Evolutionary conservation across 78 protist genomes (phyloP).

Genomic region (Polysphondylium violaceum): DNA sequence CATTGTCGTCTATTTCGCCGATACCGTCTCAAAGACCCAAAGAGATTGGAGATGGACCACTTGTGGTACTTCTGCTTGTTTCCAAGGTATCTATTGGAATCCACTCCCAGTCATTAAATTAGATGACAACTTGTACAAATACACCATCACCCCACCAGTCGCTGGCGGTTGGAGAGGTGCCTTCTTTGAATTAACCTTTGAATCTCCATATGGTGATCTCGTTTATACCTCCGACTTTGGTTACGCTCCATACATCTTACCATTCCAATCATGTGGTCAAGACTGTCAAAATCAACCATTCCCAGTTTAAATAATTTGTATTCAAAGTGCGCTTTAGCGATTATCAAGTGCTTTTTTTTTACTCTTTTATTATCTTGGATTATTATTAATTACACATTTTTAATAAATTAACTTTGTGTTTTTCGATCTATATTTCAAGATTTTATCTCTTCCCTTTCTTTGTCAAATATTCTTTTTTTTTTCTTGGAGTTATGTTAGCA

Average conservation of each 20-base stretch:
- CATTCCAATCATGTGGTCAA: constrained; percentile 21
- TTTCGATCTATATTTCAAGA: too few species aligned
- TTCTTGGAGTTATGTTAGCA: too few species aligned
- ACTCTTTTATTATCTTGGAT: too few species aligned
- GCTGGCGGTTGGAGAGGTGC: constrained; percentile 22
- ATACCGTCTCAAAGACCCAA: background rate
- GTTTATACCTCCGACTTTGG: constrained; percentile 27
- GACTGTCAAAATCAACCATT: constrained; percentile 3
- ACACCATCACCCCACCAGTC: background rate
- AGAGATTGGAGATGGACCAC: constrained; percentile 42
- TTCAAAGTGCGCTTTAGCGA: too few species aligned
- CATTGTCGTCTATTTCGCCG: constrained; percentile 11
- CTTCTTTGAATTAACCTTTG: constrained; percentile 21
- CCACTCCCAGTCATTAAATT: background rate
- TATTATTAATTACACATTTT: too few species aligned
- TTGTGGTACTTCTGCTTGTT: background rate
- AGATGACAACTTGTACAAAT: background rate
- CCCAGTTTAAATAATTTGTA: constrained; percentile 8
- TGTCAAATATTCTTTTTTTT: too few species aligned
- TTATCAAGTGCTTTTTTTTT: too few species aligned
- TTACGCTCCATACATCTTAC: constrained; percentile 42
- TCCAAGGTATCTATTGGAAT: background rate
- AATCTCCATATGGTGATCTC: background rate
- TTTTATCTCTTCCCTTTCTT: too few species aligned
- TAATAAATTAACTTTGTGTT: too few species aligned